phyloP scores from a whole-genome alignment of 495 filamentous ascomycete species.

The Apodospora peruviana region DNA sequence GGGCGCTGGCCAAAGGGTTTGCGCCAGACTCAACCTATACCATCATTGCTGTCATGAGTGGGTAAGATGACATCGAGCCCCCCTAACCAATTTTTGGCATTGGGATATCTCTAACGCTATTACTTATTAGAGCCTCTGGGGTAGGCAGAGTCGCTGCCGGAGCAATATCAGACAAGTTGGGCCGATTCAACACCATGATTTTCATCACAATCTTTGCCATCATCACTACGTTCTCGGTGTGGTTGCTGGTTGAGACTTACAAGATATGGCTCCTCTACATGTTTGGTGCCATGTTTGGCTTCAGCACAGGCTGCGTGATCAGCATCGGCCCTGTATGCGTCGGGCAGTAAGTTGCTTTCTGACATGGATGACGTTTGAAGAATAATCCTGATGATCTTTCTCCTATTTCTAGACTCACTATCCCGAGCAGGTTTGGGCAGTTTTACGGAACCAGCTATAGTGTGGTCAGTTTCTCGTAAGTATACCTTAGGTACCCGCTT shows the following conservation, averaged over 20 bases:
- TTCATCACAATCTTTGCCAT: slow-evolving; percentile 6
- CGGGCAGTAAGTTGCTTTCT: slow-evolving; percentile 2
- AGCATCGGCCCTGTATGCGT: slow-evolving; percentile 10
- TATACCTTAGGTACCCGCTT: background rate
- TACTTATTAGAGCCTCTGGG: slow-evolving; percentile 9
- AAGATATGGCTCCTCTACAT: slow-evolving; percentile 5
- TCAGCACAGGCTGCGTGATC: slow-evolving; percentile 9
- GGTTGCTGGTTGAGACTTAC: slow-evolving; percentile 7
- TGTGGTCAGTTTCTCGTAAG: slow-evolving; percentile 12
- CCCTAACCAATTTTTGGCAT: background rate
- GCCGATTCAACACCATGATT: slow-evolving; percentile 13
- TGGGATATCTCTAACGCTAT: too few relatives aligned
- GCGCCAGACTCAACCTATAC: slow-evolving; percentile 2
- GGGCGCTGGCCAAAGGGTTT: slow-evolving; percentile 4
- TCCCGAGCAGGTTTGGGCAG: slow-evolving; percentile 8
- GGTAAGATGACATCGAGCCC: background rate
- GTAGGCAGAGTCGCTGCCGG: slow-evolving; percentile 5
- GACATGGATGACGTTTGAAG: too few relatives aligned
- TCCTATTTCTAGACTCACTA: background rate
- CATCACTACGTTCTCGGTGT: slow-evolving; percentile 6
- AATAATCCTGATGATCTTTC: background rate
- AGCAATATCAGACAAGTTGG: slow-evolving; percentile 6
- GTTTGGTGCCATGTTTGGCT: slow-evolving; percentile 8
- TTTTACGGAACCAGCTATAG: slow-evolving; percentile 12
- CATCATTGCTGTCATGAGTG: slow-evolving; percentile 7